phyloP scores from a whole-genome alignment of 2,329 filamentous ascomycete species.

The Talaromyces sp. region DNA sequence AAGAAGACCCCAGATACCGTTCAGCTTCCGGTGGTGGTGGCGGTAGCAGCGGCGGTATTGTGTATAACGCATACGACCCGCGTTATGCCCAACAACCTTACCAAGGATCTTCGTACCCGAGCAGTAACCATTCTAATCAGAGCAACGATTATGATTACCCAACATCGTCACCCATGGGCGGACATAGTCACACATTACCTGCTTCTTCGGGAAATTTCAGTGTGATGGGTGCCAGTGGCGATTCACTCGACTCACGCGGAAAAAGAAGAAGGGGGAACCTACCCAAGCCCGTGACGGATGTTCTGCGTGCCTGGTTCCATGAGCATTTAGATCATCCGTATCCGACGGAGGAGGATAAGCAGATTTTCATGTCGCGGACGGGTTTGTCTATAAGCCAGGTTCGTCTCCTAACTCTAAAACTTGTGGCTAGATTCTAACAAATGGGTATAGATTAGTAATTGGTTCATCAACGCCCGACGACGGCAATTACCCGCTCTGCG shows the following conservation, averaged over 20 bases:
- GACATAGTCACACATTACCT: slow-evolving; percentile 21
- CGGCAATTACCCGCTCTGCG: slow-evolving; percentile 48
- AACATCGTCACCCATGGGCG: not conserved
- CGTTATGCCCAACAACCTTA: slow-evolving; percentile 14
- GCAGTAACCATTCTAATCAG: slow-evolving; percentile 26
- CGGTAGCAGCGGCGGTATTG: slow-evolving; percentile 8
- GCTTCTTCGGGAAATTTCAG: slow-evolving; percentile 38
- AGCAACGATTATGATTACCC: slow-evolving; percentile 35
- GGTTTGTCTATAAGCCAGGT: slow-evolving; percentile 70
- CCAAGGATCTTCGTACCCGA: slow-evolving; percentile 25
- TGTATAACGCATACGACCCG: slow-evolving; percentile 9
- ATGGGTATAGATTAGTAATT: slow-evolving; percentile 48
- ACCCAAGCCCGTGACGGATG: slow-evolving; percentile 84
- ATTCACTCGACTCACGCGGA: slow-evolving; percentile 37
- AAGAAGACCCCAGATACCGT: slow-evolving; percentile 25
- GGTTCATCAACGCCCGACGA: slow-evolving; percentile 52
- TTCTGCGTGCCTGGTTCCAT: slow-evolving; percentile 75
- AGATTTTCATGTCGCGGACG: slow-evolving; percentile 72
- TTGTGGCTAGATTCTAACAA: too few species aligned
- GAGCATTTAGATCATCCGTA: slow-evolving; percentile 78
- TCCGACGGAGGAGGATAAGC: slow-evolving; percentile 83
- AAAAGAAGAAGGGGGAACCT: slow-evolving; percentile 73
- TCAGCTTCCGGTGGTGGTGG: slow-evolving; percentile 22
- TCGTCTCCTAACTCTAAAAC: slow-evolving; percentile 18
- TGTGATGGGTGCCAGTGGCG: slow-evolving; percentile 38